phyloP scores from a whole-genome alignment of 768 basidiomycete species.

The Suillus subaureus region DNA sequence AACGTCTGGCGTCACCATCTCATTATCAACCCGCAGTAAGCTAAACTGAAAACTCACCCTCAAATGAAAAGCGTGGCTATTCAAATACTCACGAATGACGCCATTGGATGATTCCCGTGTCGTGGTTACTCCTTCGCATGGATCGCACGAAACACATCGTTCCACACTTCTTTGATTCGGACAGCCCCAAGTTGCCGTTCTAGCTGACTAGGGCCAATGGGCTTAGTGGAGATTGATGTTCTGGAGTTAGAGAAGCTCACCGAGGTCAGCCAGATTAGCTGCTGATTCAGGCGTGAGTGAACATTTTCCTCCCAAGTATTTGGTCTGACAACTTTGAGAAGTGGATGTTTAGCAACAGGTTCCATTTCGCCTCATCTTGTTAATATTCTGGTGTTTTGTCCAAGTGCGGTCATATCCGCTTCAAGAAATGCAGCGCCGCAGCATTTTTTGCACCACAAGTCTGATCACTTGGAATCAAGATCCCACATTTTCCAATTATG shows the following conservation, averaged over 20 bases:
- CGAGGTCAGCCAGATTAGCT: background rate
- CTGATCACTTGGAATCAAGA: no score
- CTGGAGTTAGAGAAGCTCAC: background rate
- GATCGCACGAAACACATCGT: background rate
- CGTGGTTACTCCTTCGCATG: no score
- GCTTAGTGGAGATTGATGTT: background rate
- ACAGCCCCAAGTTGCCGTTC: no score
- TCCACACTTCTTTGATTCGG: no score
- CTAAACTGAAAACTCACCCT: no score
- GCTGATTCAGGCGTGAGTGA: background rate
- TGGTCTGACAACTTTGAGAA: background rate
- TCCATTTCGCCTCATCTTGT: background rate
- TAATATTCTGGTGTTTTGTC: no score
- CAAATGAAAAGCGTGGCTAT: background rate
- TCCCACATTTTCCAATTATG: no score
- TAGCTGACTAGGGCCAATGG: no score
- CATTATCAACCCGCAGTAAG: no score
- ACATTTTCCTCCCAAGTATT: background rate
- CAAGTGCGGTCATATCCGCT: background rate
- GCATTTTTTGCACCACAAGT: background rate
- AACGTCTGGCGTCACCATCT: no score
- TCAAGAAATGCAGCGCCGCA: background rate
- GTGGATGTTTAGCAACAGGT: background rate
- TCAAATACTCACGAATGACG: background rate
- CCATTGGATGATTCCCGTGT: background rate